A percentile compares a stretch with the other conserved stretches of the same genome.
Evolutionary conservation across 441 rosid species (phyloP).

Genomic region (Erodium moschatum): DNA sequence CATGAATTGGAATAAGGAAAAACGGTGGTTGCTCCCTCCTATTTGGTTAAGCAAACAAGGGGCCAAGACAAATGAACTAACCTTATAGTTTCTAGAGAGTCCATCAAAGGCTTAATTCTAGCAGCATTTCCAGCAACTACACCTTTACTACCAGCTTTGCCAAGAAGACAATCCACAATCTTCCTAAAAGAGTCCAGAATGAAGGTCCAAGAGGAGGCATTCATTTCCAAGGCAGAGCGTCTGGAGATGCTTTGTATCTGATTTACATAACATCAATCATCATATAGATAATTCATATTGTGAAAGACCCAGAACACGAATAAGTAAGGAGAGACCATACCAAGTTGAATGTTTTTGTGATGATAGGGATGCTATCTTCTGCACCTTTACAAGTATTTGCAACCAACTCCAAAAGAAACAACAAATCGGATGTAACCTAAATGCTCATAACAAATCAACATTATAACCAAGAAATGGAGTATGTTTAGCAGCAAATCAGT

Average conservation of each 20-base stretch:
- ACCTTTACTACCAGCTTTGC: slow-evolving; percentile 18
- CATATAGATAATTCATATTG: neutral
- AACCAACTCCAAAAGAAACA: slow-evolving; percentile 23
- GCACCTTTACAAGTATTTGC: slow-evolving; percentile 14
- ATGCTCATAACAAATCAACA: neutral
- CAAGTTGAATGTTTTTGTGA: slow-evolving; percentile 19
- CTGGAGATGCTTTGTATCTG: slow-evolving; percentile 20
- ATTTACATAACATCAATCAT: neutral
- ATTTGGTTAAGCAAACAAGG: neutral
- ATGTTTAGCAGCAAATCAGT: too few relatives aligned
- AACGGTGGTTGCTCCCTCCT: too few relatives aligned
- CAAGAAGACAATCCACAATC: slow-evolving; percentile 17
- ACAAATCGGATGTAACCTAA: slow-evolving; percentile 23
- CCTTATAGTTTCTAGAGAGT: slow-evolving; percentile 25
- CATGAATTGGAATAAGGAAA: neutral
- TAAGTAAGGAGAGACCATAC: slow-evolving; percentile 8
- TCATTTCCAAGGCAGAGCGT: slow-evolving; percentile 19
- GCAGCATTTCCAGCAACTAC: slow-evolving; percentile 12
- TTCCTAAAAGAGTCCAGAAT: slow-evolving; percentile 22
- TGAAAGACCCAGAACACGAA: neutral
- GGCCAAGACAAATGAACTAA: neutral
- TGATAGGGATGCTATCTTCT: slow-evolving; percentile 11
- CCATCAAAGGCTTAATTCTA: slow-evolving; percentile 18
- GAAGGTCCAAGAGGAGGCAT: slow-evolving; percentile 18
- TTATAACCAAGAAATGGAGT: neutral